Evolutionary conservation across 495 filamentous ascomycete species (phyloP).

Genomic region (Aspergillus olivimuriae): DNA sequence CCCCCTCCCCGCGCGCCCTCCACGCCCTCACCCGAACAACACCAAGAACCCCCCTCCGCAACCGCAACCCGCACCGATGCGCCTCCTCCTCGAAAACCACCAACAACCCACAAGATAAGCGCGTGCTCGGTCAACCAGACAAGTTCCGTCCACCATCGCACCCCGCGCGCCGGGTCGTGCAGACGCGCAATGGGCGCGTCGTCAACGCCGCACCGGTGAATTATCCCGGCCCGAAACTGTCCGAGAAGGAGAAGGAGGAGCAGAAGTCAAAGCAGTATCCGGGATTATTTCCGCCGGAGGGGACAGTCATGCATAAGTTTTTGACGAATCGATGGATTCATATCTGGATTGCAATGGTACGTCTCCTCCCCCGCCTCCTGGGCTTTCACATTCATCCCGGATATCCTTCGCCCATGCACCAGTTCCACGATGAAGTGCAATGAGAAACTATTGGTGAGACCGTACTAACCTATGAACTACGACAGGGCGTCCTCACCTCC

Average conservation of each 20-base stretch:
- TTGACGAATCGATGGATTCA: slow-evolving; percentile 67
- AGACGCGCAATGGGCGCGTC: slow-evolving; percentile 22
- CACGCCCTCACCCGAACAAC: slow-evolving; percentile 19
- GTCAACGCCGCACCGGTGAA: slow-evolving; percentile 32
- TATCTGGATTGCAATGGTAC: slow-evolving; percentile 70
- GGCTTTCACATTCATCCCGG: not conserved
- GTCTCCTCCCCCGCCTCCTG: slow-evolving; percentile 11
- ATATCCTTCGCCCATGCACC: not conserved
- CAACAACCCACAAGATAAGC: slow-evolving; percentile 29
- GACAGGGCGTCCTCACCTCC: slow-evolving; percentile 57
- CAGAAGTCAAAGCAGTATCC: slow-evolving; percentile 68
- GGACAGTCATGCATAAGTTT: slow-evolving; percentile 70
- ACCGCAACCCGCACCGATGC: slow-evolving; percentile 15
- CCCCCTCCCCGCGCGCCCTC: slow-evolving; percentile 24
- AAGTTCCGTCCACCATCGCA: slow-evolving; percentile 85
- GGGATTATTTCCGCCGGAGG: slow-evolving; percentile 69
- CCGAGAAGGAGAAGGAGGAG: slow-evolving; percentile 49
- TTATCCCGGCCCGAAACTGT: slow-evolving; percentile 65
- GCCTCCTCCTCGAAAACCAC: slow-evolving; percentile 17
- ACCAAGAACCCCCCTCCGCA: not conserved
- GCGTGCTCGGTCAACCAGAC: slow-evolving; percentile 69
- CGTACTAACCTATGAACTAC: not conserved
- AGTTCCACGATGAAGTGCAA: not conserved
- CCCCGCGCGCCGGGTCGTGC: slow-evolving; percentile 48
- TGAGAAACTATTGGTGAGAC: not conserved